Base-by-base conservation (phyloP, 2,329 filamentous ascomycete genomes). In the Sphaceloma murrayae region DNA sequence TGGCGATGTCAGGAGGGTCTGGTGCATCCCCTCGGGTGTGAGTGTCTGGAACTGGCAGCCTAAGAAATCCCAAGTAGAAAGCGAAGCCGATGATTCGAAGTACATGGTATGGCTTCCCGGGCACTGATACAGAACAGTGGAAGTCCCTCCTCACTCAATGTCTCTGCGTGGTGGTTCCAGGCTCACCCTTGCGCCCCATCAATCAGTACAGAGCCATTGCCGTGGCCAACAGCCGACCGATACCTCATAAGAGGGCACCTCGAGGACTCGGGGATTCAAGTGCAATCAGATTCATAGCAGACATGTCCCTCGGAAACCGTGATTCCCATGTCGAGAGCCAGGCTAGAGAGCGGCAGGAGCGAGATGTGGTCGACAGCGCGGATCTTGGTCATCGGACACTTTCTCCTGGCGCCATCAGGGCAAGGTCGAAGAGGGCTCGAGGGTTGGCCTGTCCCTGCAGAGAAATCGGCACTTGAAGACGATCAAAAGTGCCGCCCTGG, bases 141-240 rank as follows among this genome's bases (percentile, higher is more conserved):
- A n/a, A n/a, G n/a, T n/a, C n/a, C n/a, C n/a, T n/a, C n/a, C n/a
- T n/a, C n/a, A 27, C 11, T 27, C 7, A 27, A 11, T 11, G 6
- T 27, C 24, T 6, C 7, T 27, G 24, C 24, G 24, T 6, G 11
- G 7, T 27, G 7, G 11, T 27, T 27, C 24, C 24, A 27, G 6
- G 24, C 24, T 27, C 7, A 27, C 11, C 6, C 11, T 27, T 27
- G 24, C 24, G 24, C n/a, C n/a, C n/a, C n/a, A n/a, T n/a, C n/a
- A n/a, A n/a, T n/a, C n/a, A n/a, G n/a, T 8, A 9, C 11, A n/a
- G 11, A 24, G 8, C 10, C 34, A 40, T 14, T 40, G 19, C 36
- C 36, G 36, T 40, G 5, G 22, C 4, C 21, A 40, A n/a, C 7
- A 26, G 36, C 36, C 36, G 36, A 40, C 27, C 18, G 18, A 11